Evolutionary conservation across 1,284 basidiomycete genomes (phyloP).

Genomic region (Boletus semigastroideus): DNA sequence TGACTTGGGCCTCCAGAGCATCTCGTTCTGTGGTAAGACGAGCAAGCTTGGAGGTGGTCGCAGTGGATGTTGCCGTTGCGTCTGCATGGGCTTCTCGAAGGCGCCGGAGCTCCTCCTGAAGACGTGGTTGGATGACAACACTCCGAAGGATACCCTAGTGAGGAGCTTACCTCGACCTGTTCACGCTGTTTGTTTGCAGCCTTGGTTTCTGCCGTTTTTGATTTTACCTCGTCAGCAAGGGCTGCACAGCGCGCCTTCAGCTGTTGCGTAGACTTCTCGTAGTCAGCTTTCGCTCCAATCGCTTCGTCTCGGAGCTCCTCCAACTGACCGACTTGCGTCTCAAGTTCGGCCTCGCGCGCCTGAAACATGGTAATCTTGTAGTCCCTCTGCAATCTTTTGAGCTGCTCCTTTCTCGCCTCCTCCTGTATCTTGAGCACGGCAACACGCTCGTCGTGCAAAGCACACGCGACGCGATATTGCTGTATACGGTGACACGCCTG

Average conservation of each 20-base stretch:
- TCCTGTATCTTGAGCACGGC: conserved; percentile 53
- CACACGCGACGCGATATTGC: conserved; percentile 53
- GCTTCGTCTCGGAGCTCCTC: conserved; percentile 42
- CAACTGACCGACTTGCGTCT: conserved; percentile 46
- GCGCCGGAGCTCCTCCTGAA: conserved; percentile 43
- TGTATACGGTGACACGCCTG: conserved; percentile 61
- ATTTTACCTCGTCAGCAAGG: conserved; percentile 39
- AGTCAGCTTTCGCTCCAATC: conserved; percentile 30
- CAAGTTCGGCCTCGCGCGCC: conserved; percentile 56
- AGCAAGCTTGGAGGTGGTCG: conserved; percentile 51
- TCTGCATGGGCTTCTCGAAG: conserved; percentile 49
- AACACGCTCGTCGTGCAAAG: conserved; percentile 52
- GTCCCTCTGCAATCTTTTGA: conserved; percentile 59
- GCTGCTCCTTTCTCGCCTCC: conserved; percentile 49
- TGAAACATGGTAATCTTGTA: conserved; percentile 64
- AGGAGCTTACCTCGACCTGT: conserved; percentile 41
- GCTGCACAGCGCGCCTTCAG: conserved; percentile 36
- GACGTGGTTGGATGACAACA: neutral
- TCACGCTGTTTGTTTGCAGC: conserved; percentile 42
- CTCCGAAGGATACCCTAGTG: neutral
- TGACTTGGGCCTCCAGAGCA: conserved; percentile 48
- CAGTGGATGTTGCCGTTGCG: conserved; percentile 45
- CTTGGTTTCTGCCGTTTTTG: conserved; percentile 37
- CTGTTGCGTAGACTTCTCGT: conserved; percentile 22
- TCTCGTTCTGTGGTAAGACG: conserved; percentile 58